Evolutionary conservation across 2,329 filamentous ascomycete species (phyloP).

Genomic region (Ramularia collo-cygni): DNA sequence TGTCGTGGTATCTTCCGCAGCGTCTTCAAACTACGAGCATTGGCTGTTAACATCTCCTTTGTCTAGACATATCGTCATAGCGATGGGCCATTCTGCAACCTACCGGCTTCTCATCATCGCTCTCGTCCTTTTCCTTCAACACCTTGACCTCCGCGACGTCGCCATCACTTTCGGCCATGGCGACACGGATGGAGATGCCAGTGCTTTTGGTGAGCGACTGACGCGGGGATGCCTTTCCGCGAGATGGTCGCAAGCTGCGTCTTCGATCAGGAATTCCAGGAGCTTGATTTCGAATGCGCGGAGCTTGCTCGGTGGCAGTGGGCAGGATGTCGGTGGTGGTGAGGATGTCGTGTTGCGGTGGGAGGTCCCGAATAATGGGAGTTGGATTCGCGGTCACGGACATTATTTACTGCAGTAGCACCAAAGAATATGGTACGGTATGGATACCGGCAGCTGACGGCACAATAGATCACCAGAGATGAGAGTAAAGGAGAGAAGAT

Average conservation of each 20-base stretch:
- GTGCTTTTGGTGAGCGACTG: constrained; percentile 11
- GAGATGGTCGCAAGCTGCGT: constrained; percentile 15
- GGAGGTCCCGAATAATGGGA: no score
- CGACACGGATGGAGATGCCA: constrained; percentile 13
- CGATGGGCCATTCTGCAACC: constrained; percentile 10
- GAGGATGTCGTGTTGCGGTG: no score
- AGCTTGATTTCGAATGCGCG: constrained; percentile 20
- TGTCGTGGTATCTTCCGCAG: constrained; percentile 50
- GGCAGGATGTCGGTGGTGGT: not conserved
- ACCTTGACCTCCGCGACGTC: constrained; percentile 16
- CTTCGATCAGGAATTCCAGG: constrained; percentile 25
- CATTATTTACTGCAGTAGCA: no score
- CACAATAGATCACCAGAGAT: no score
- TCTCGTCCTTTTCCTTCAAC: constrained; percentile 6
- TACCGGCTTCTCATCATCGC: constrained; percentile 9
- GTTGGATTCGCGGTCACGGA: no score
- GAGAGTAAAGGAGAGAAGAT: no score
- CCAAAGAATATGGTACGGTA: no score
- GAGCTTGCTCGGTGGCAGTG: constrained; percentile 2
- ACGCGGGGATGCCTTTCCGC: no score
- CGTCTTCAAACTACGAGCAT: constrained; percentile 75
- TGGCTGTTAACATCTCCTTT: constrained; percentile 1
- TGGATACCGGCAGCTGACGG: no score
- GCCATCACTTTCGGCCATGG: constrained; percentile 15
- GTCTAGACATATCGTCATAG: constrained; percentile 2